These are phyloP conservation scores for Clonostachys chloroleuca DNA, from an alignment of 2,329 filamentous ascomycete genomes.

Conservation along the genomic window DNA sequence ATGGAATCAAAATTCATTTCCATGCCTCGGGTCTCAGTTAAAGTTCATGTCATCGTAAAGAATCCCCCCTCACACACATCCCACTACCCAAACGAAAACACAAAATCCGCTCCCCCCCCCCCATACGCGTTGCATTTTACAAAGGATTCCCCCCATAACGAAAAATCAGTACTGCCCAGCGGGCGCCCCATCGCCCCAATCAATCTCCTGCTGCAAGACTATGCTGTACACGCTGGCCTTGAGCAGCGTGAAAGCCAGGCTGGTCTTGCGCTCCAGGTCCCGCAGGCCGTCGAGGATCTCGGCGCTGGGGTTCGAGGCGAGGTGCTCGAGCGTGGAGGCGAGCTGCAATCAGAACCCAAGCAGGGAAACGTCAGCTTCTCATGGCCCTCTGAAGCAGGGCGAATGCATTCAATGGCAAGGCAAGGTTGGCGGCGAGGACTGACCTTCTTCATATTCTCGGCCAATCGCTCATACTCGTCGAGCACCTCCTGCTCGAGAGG, in stretches of 20 bases:
- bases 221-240: constrained; percentile 99
- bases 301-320: constrained; percentile 67
- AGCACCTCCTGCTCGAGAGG: constrained; percentile 91
- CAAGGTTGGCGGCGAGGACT: constrained; percentile 7
- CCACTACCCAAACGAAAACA: too few relatives aligned
- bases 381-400: not conserved
- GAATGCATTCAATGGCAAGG: too few relatives aligned
- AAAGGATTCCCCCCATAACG: too few relatives aligned
- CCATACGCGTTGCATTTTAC: too few relatives aligned
- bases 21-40: too few relatives aligned
- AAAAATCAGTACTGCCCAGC: not conserved
- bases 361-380: not conserved
- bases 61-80: too few relatives aligned
- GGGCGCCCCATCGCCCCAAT: constrained; percentile 44
- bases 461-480: constrained; percentile 84
- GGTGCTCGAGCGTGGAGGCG: constrained; percentile 54
- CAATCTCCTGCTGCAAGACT: constrained; percentile 94
- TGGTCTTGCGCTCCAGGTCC: constrained; percentile 89
- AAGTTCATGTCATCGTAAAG: too few relatives aligned
- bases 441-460: constrained; percentile 90
- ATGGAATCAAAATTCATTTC: too few relatives aligned
- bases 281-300: constrained; percentile 84
- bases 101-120: too few relatives aligned
- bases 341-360: constrained; percentile 36
- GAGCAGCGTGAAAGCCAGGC: constrained; percentile 88